Base-by-base conservation (phyloP, 176 grass and related monocot species). In the Rhynchospora breviuscula region DNA sequence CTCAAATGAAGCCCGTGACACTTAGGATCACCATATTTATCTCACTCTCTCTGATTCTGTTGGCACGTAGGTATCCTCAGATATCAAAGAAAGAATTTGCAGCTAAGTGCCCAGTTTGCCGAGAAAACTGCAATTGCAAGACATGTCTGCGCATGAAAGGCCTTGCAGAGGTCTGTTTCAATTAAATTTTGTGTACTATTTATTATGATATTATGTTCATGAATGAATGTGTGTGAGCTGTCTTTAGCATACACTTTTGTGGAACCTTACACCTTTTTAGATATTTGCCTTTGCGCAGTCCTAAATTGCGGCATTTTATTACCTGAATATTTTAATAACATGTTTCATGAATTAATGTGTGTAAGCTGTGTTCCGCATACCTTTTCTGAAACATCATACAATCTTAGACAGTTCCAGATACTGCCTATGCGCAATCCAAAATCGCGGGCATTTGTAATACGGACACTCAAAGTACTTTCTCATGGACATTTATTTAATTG, bases 81-180 rank as follows among this genome's bases (percentile, higher is more conserved):
- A 66, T 91, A 87, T 8, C 72, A 67, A 84, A 97, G 62, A 78
- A 88, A 25, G 89, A 90, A 14, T 79, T 93, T 82, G 71, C 88
- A 78, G 23, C 12, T 2, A 88, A 91, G 70, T 91, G 91, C 21
- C 91, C 89, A 31, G 83, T 88, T 81, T 97, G 94, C 67, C 67
- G 79, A 45, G 87, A 74, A 4, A 93, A 93, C 62, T 97, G 91
- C 82, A 97, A 93, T 83, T 97, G 89, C 83, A 97, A 97, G 83
- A 64, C 61, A 73, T 96, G 90, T 68, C 85, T 92, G 58, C 70
- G 85, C 49, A 88, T 88, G 87, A 88, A 23, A 65, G 66, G 83
- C 67, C 13, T 91, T 73, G 15, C 53, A 53, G 76, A 91, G 89
- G 91, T 93, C 48, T 81, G 79, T 12, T 70, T 61, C 31, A 78